Conservation (phyloP, 257 asterid genomes). For the Rehmannia glutinosa region DNA sequence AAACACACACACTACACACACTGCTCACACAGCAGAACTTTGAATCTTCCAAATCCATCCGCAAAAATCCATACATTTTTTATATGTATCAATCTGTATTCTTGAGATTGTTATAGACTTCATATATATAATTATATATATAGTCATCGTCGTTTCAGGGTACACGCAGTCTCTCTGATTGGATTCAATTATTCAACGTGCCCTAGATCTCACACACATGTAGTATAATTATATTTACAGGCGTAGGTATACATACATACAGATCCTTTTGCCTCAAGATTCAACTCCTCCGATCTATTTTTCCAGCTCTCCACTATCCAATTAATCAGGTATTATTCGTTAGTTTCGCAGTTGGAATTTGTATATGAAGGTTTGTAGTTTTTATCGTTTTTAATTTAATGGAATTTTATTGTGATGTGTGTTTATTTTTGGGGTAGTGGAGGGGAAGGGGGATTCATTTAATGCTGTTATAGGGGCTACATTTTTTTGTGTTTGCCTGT, state of each 20-base stretch:
- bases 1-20: constrained; percentile 17
- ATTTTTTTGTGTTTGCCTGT: constrained; percentile 3
- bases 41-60: constrained; percentile 27
- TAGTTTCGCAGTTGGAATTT: neutral
- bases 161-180: constrained; percentile 25
- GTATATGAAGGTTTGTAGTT: neutral
- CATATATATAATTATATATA: constrained; percentile 11
- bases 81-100: constrained; percentile 17
- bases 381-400: neutral
- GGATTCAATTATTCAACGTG: constrained; percentile 33
- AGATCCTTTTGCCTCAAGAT: constrained; percentile 27
- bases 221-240: constrained; percentile 15
- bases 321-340: constrained; percentile 27
- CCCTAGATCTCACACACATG: constrained; percentile 36
- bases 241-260: constrained; percentile 15
- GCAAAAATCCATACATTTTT: neutral
- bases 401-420: neutral
- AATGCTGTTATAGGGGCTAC: constrained; percentile 20
- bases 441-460: neutral
- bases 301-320: constrained; percentile 11
- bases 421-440: constrained; percentile 10
- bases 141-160: constrained; percentile 16
- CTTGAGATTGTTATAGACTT: constrained; percentile 9
- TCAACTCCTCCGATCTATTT: constrained; percentile 33
- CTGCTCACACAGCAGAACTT: constrained; percentile 13